Conservation (phyloP, 78 protist genomes). For the Chrysochromulina tobinii region DNA sequence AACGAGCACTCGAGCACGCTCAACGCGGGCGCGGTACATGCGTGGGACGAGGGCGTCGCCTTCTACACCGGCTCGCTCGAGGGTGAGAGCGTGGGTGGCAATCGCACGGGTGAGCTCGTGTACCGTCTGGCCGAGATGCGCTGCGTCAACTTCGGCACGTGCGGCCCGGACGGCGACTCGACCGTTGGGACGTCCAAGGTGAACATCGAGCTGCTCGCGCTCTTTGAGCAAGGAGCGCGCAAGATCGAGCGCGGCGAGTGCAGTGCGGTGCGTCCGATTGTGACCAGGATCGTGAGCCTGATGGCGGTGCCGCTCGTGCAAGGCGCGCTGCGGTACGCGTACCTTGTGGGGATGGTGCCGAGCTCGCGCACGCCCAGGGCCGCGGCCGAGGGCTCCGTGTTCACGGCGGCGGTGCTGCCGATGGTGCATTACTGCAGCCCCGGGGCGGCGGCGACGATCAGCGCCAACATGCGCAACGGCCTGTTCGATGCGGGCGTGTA, state of each 20-base stretch:
- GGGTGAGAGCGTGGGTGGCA: not conserved
- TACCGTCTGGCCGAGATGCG: not conserved
- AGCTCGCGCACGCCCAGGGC: not conserved
- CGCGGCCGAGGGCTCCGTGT: not conserved
- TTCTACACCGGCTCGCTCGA: not conserved
- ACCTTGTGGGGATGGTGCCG: not conserved
- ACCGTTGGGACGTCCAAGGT: not conserved
- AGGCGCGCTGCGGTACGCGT: constrained; percentile 26
- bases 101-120: not conserved
- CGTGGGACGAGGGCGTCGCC: constrained; percentile 45
- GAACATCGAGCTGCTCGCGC: not conserved
- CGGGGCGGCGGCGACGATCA: too few relatives aligned
- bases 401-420: not conserved
- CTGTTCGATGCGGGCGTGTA: not conserved
- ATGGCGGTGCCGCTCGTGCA: too few relatives aligned
- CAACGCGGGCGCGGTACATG: constrained; percentile 5
- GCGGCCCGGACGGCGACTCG: not conserved
- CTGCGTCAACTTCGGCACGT: not conserved
- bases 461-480: not conserved
- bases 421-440: not conserved
- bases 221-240: not conserved
- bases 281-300: not conserved
- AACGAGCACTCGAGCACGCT: too few relatives aligned
- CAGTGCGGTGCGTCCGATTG: not conserved
- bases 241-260: constrained; percentile 12